Base-by-base conservation (phyloP, 1,139 yeast species). In the Pneumocystis sp. region DNA sequence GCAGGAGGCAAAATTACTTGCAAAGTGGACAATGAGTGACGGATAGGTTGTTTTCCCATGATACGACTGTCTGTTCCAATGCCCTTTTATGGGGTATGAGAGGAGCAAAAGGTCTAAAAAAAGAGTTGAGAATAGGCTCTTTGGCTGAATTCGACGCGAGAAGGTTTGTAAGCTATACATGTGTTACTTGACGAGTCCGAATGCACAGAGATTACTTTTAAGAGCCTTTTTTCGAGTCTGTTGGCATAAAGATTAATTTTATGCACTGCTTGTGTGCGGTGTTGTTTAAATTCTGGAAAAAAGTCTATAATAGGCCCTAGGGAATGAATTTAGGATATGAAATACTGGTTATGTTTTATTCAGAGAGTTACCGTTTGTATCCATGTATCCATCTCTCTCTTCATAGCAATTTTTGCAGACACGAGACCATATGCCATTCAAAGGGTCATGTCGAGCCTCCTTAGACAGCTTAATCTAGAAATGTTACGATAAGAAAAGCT, bases 381-480 rank as follows among this genome's bases (percentile, higher is more conserved):
- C 81, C 21, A 73, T 71, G 70, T 84, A 80, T 3, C 86, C 87
- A 2, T 86, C 85, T 67, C 85, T 82, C 1, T 74, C 69, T 50
- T 73, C 72, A 72, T 80, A 87, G 73, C 97, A 90, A 0, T 70
- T 70, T 59, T 79, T 76, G 73, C 97, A 90, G 67, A 89, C 86
- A 62, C 86, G 77, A 63, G 85, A 79, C 93, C 93, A 86, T 4
- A 78, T 75, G 0, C 95, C 95, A 37, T 73, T 69, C 2, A 67
- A 71, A 0, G 82, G 77, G 68, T 82, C 80, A 70, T 81, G 78
- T 63, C 78, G 66, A 4, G 83, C 89, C 67, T 72, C 73, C 50
- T 69, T 74, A 70, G 78, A 79, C 64, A 78, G 78, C 76, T 78
- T 82, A 67, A 82, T 75, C 61, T 50, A 50, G 12, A 25, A 50